These are phyloP conservation scores for Blumeriella jaapii DNA, from an alignment of 2,329 filamentous ascomycete genomes.

Conservation along the genomic window DNA sequence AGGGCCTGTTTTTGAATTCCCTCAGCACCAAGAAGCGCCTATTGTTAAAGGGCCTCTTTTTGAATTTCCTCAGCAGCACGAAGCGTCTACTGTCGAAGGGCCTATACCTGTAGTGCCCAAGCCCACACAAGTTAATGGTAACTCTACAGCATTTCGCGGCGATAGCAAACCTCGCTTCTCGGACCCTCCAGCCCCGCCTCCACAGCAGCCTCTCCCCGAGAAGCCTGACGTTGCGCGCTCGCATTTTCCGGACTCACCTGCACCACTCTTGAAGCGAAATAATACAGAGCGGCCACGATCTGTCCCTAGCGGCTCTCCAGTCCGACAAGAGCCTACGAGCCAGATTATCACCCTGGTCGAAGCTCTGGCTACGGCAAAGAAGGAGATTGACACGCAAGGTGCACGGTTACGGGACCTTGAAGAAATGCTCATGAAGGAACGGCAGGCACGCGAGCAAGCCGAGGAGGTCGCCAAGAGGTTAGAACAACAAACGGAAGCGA, in stretches of 20 bases:
- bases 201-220: conserved; percentile 84
- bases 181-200: conserved; percentile 84
- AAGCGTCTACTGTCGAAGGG: too few relatives aligned
- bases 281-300: conserved; percentile 65
- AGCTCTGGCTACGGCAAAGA: conserved; percentile 70
- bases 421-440: conserved; percentile 64
- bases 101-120: too few relatives aligned
- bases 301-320: conserved; percentile 35
- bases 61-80: too few relatives aligned
- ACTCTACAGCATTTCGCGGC: conserved; percentile 41
- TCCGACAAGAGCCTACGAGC: conserved; percentile 43
- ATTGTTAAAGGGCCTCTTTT: too few relatives aligned
- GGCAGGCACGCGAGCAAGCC: conserved; percentile 68
- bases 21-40: too few relatives aligned
- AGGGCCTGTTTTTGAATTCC: too few relatives aligned
- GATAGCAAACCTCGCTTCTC: conserved; percentile 80
- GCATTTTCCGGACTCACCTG: conserved; percentile 34
- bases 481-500: conserved; percentile 41
- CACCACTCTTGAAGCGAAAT: conserved; percentile 58
- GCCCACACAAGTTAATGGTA: conserved; percentile 34
- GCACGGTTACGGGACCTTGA: conserved; percentile 73
- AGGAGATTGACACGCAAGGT: conserved; percentile 76
- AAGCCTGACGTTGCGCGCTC: conserved; percentile 63
- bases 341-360: conserved; percentile 81
- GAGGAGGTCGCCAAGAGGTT: conserved; percentile 70